Evolutionary conservation across 768 basidiomycete species (phyloP).

Genomic region (Tephrocybe sp.): DNA sequence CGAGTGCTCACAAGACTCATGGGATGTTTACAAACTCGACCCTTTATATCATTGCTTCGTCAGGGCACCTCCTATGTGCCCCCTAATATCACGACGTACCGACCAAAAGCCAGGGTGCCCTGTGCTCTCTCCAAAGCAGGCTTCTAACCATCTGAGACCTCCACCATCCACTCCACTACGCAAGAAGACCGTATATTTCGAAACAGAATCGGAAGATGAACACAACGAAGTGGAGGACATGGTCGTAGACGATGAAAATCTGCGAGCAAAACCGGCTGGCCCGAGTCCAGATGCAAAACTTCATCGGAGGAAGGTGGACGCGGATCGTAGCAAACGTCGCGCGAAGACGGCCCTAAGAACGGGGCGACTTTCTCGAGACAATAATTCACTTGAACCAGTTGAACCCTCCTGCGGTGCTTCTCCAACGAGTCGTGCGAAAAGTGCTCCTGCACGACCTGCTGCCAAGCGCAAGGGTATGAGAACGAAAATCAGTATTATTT

Average conservation of each 20-base stretch:
- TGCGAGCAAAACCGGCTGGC: conserved; percentile 18
- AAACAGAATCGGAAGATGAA: conserved; percentile 25
- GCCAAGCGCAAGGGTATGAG: conserved; percentile 49
- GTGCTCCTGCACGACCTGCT: conserved; percentile 24
- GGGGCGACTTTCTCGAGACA: conserved; percentile 21
- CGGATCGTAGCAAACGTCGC: conserved; percentile 30
- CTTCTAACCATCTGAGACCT: conserved; percentile 1
- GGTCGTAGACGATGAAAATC: conserved; percentile 37
- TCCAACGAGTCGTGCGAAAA: conserved; percentile 15
- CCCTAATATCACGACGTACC: conserved; percentile 3
- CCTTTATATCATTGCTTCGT: conserved; percentile 68
- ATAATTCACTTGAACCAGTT: conserved; percentile 14
- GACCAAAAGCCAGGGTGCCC: not conserved
- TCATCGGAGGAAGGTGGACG: conserved; percentile 30
- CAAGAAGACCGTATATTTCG: conserved; percentile 7
- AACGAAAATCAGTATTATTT: not conserved
- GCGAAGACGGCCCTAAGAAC: conserved; percentile 27
- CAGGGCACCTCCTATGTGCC: conserved; percentile 31
- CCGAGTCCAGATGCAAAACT: conserved; percentile 20
- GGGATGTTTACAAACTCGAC: conserved; percentile 85
- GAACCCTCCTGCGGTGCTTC: conserved; percentile 16
- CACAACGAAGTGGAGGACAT: conserved; percentile 53
- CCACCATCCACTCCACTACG: conserved; percentile 1
- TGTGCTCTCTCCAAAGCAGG: conserved; percentile 1
- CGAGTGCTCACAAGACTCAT: conserved; percentile 69